Base-by-base conservation (phyloP, 2,329 filamentous ascomycete species). In the Pseudopyricularia javanii region DNA sequence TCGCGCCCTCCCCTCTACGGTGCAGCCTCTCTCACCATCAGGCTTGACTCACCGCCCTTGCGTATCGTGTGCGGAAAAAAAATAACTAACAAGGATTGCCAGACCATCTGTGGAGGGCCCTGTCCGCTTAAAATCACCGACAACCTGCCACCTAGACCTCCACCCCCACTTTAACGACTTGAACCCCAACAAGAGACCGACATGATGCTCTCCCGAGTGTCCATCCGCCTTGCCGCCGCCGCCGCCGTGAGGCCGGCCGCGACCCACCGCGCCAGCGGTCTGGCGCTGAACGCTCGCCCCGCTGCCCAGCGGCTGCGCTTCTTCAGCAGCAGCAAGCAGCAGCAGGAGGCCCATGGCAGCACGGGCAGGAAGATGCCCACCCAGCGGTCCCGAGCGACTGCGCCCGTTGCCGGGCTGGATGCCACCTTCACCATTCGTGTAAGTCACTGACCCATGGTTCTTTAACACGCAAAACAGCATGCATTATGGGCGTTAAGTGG, bases 371-470 rank as follows among this genome's bases (percentile, higher is more conserved):
- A 79, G 61, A 83, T 86, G 73, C 82, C 85, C 57, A 68, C 73
- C 34, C 72, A 71, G 54, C 71, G 74, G 57, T 70, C 75, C 58
- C 75, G 75, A 59, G 77, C 80, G 56, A 90, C 76, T 49, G 66
- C 84, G 58, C 81, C 84, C 55, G 82, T 82, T 57, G 79, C 82
- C 47, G 80, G 80, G 63, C 85, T 90, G 63, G 79, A 88, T 62
- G 93, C 93, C 58, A 97, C 93, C 55, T 88, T 98, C 65, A 97
- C 91, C 58, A 95, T 98, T 69, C 86, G 87, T 72, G 86, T 89
- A 75, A 53, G 80, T 71, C 32, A 28, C 26, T 22, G 9, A 15
- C 5, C 33, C 40, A n/a, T 4, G 4, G 40, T 22, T 45, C 14
- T 8, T 45, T 12, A 17, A n/a, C n/a, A n/a, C n/a, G n/a, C n/a